Base-by-base conservation (phyloP, 129 eudicot species). In the Lactuca saligna region DNA sequence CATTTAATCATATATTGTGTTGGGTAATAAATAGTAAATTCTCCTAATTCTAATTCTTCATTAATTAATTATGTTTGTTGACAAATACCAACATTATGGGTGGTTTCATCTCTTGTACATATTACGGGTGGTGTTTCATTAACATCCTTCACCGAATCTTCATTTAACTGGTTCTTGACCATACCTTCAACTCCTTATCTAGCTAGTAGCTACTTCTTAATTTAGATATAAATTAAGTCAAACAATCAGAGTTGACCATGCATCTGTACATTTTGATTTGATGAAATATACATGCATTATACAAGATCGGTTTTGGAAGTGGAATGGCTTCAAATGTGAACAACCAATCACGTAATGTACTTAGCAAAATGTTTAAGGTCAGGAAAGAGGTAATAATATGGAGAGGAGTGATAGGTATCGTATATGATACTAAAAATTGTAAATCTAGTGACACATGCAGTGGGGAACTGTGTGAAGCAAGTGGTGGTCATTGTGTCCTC, bases 281-380 rank as follows among this genome's bases (percentile, higher is more conserved):
- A 44, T 44, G 3, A 10, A 65, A 50, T 44, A n/a, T n/a, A n/a
- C n/a, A n/a, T n/a, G n/a, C n/a, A n/a, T n/a, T n/a, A n/a, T 74
- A 73, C 97, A 91, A 96, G 98, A 71, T 88, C 63, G 98, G 98
- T 56, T 91, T 91, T 70, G 79, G 91, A 31, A 91, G 84, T 57
- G 98, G 96, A 68, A 91, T 91, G 98, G 96, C 98, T 78, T 86
- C 98, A 35, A 91, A 91, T 77, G 61, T 91, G 25, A 88, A 91
- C 69, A 91, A 91, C 73, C 98, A 91, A 59, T 86, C 98, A 1
- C 87, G 98, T 48, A 91, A 91, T 57, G 96, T 91, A 58, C 85
- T 88, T 69, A 88, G 98, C 82, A 91, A 91, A 65, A 91, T 78
- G 66, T 73, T 88, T 37, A 88, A 88, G 96, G 81, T 80, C 55